These are phyloP conservation scores for Starmerella floricola DNA, from an alignment of 805 yeast genomes.

Conservation along the genomic window DNA sequence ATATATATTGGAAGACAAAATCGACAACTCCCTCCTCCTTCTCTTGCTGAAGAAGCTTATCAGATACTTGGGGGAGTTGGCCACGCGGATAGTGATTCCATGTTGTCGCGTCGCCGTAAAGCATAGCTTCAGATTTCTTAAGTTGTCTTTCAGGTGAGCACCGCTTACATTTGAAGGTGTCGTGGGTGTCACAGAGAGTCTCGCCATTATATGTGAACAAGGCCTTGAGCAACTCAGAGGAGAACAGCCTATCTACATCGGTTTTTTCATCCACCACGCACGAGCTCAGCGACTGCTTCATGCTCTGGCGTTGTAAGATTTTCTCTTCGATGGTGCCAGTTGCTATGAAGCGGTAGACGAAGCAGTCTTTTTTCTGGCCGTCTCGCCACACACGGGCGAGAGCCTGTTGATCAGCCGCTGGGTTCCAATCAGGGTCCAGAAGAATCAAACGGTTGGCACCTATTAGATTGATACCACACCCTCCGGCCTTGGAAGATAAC, in stretches of 20 bases:
- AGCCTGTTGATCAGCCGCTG: slow-evolving; percentile 97
- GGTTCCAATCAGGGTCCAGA: slow-evolving; percentile 95
- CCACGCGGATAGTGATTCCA: slow-evolving; percentile 79
- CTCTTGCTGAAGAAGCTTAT: slow-evolving; percentile 66
- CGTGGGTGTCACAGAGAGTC: slow-evolving; percentile 82
- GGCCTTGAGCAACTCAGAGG: slow-evolving; percentile 65
- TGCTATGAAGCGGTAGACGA: slow-evolving; percentile 81
- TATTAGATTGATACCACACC: slow-evolving; percentile 93
- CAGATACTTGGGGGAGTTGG: slow-evolving; percentile 54
- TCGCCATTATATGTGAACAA: slow-evolving; percentile 57
- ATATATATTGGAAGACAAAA: slow-evolving; percentile 85
- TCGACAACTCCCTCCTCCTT: slow-evolving; percentile 49
- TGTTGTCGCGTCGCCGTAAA: slow-evolving; percentile 93
- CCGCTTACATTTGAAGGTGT: slow-evolving; percentile 76
- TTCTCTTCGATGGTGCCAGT: slow-evolving; percentile 96
- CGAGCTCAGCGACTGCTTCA: slow-evolving; percentile 83
- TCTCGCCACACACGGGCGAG: slow-evolving; percentile 98
- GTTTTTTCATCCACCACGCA: slow-evolving; percentile 95
- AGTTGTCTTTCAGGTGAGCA: slow-evolving; percentile 55
- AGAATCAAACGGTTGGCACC: slow-evolving; percentile 88
- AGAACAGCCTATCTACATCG: slow-evolving; percentile 84
- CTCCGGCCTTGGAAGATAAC: slow-evolving; percentile 93
- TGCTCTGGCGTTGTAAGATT: slow-evolving; percentile 87
- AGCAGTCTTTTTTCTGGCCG: slow-evolving; percentile 95
- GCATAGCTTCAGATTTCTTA: slow-evolving; percentile 65